Evolutionary conservation across 495 filamentous ascomycete genomes (phyloP), one percentile per base, ranked within the genome.

Genomic region (Penicillium silybi): DNA sequence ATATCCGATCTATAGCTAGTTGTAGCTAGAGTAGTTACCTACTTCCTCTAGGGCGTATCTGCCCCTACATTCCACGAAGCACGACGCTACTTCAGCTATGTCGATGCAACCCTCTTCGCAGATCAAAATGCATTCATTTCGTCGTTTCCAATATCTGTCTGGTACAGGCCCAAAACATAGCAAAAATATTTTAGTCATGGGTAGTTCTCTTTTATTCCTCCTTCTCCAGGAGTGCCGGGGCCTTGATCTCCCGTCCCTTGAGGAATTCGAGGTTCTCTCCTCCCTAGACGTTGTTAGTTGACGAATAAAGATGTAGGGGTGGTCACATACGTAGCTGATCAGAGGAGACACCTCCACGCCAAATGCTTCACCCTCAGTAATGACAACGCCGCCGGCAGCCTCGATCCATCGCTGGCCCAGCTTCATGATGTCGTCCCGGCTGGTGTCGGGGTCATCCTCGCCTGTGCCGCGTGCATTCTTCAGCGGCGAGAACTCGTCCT

Each of bases 401-500:
- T 92, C 73, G 44, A 88, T 69, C 90, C 92, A 97, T 53, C 86
- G 81, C 67, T 80, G 80, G 13, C 93, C 93, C 70, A 97, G 95
- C 23, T 78, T 75, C 80, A 96, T 82, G 64, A 97, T 95, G 68
- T 97, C 92, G 39, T 74, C 76, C 61, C 82, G 87, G 73, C 88
- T 93, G 39, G 93, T 99, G 58, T 96, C 90, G 3, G 90, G 89
- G 66, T 96, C 89, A 67, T 99, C 93, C 74, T 97, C 86, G 17
- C 88, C 87, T 11, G 90, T 91, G 19, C 92, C 92, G 57, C 77
- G 80, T 19, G 89, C 95, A 57, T 99, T 99, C 84, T 99, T 99
- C 55, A 99, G 76, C 9, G 93, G 92, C 41, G 92, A 97, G 76
- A 99, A 99, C 72, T 99, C 93, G 50, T 99, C 93, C 74, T 97